Base-by-base conservation (phyloP, 108 stramenopile genomes). In the Bacterosira constricta region DNA sequence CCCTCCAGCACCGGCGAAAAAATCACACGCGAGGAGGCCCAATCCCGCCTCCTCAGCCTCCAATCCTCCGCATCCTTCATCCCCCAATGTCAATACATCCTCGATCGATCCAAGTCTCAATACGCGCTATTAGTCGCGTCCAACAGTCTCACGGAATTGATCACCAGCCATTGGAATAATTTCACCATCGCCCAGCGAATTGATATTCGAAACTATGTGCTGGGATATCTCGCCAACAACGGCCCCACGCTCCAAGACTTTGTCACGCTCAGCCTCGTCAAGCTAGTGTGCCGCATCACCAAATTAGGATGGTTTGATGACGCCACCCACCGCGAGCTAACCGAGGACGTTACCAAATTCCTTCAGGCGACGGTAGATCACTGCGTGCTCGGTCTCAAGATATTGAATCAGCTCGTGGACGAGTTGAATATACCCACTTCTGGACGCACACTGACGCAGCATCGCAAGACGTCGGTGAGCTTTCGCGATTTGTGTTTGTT, bases 231-330 rank as follows among this genome's bases (percentile, higher is more conserved):
- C 35, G 97, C 92, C 31, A 95, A 92, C 73, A 86, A 97, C n/a
- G 97, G 96, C 21, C 92, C 92, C 12, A 70, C 66, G 15, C 57
- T 97, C 41, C 88, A 93, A 58, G 95, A 96, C 76, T 98, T 96
- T 69, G 96, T 98, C 27, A 76, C 82, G 36, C 85, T 85, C 8
- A 62, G 76, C 42, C 87, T 98, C 55, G 91, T 98, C 71, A 93
- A 97, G 77, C 83, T 99, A 25, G 93, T 97, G 13, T 97, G 97
- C 76, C 92, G 98, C 56, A 97, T 98, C 68, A 99, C 97, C 69
- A 99, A 99, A 82, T 77, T 98, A 34, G 97, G 97, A 3, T 99
- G 98, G 98, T 98, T 98, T 68, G 97, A 98, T 66, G 97, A 98
- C 74, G 59, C 80, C 30, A 83, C 88, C 11, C 95, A 96, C 77